Evolutionary conservation across 2,329 filamentous ascomycete genomes (phyloP), one percentile per base, ranked within the genome.

Genomic region (Trichoderma atrobrunneum): DNA sequence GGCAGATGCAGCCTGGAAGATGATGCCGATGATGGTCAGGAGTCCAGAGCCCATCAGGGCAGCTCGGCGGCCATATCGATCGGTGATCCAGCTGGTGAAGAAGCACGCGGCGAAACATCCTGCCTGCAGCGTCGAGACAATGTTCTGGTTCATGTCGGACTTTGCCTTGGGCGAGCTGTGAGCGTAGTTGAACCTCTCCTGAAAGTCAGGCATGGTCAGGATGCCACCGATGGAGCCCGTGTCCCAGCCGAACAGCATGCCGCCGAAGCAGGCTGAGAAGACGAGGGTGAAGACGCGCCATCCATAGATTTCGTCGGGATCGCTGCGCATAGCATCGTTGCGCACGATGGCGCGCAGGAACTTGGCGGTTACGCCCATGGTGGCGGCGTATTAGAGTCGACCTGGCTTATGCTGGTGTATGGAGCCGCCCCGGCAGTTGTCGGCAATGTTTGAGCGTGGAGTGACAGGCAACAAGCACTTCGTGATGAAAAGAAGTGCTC

Each of bases 151-250:
- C 62, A 91, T 82, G 75, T 89, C 86, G 34, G 87, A 86, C 75
- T 79, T 80, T 39, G 77, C 76, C n/a, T 75, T 68, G 14, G 75
- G 70, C 6, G 76, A 74, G 60, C 74, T 74, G 73, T 77, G 24
- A 30, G 74, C 75, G 61, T 83, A 84, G 56, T 81, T 80, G 71
- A 80, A 84, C 28, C 74, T 77, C 84, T 81, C 78, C 78, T 88
- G 85, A 74, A 91, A 91, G 7, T 84, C 82, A 18, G 84, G 81
- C 82, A 92, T 86, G 64, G 87, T 88, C 30, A 92, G 81, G 60
- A 92, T 88, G 75, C 91, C 91, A 48, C 90, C 89, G 74, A 92
- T 92, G 74, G 90, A 90, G 69, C 90, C 90, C 32, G 89, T 91
- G 77, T 85, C 83, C 83, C 83, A 85, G 57, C 84, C 84, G 64